A percentile compares a stretch with the other conserved stretches of the same genome.
These are phyloP conservation scores for Primulina huaijiensis DNA, from an alignment of 257 asterid species.

Conservation along the genomic window DNA sequence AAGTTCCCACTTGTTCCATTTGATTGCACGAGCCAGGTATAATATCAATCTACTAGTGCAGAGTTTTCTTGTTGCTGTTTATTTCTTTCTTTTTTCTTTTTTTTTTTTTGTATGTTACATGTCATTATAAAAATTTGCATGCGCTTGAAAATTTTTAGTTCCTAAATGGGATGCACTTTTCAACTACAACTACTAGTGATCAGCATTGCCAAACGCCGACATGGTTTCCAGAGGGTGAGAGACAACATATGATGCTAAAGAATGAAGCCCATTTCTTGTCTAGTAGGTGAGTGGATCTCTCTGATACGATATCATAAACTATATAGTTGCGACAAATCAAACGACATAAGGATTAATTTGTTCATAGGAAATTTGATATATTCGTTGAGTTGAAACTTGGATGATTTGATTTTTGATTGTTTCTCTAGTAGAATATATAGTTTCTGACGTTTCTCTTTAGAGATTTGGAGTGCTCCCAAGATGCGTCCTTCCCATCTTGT, in stretches of 20 bases:
- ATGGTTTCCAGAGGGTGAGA: slow-evolving; percentile 52
- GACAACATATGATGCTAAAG: slow-evolving; percentile 48
- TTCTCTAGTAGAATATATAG: slow-evolving; percentile 11
- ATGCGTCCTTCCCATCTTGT: slow-evolving; percentile 44
- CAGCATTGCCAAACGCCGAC: slow-evolving; percentile 49
- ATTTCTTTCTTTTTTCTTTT: background rate
- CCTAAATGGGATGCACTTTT: slow-evolving; percentile 41
- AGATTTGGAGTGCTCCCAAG: slow-evolving; percentile 48
- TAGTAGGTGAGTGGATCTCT: slow-evolving; percentile 42
- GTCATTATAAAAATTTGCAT: slow-evolving; percentile 19
- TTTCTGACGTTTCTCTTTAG: slow-evolving; percentile 30
- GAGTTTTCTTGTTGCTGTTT: background rate
- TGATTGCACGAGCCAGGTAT: slow-evolving; percentile 61
- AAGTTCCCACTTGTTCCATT: slow-evolving; percentile 46
- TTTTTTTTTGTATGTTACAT: background rate
- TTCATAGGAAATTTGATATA: no score
- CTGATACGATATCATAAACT: background rate
- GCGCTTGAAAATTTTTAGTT: slow-evolving; percentile 39
- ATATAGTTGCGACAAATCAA: background rate
- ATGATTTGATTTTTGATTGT: background rate
- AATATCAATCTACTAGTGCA: slow-evolving; percentile 13
- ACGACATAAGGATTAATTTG: background rate
- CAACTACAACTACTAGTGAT: slow-evolving; percentile 38
- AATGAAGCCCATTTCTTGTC: slow-evolving; percentile 47
- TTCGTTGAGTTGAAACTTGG: background rate